A percentile compares a stretch with the other conserved stretches of the same genome.
Conservation (phyloP, 23 red algal genomes). For the Gracilariopsis chorda region DNA sequence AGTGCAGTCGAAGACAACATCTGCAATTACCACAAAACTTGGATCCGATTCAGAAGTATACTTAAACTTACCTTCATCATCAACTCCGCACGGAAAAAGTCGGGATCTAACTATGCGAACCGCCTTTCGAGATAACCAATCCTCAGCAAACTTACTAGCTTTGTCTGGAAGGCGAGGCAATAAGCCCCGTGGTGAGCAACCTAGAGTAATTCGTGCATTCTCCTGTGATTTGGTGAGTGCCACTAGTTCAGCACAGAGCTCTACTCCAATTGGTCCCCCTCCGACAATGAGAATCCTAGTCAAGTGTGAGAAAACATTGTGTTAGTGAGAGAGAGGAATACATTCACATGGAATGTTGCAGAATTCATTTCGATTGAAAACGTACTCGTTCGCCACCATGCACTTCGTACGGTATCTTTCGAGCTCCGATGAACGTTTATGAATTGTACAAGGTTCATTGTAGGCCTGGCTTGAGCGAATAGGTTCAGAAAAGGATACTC, state of each 20-base stretch:
- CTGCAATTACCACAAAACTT: neutral
- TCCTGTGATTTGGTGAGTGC: neutral
- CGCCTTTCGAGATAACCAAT: slow-evolving; percentile 5
- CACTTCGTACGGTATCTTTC: slow-evolving; percentile 13
- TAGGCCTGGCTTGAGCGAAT: slow-evolving; percentile 2
- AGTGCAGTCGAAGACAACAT: slow-evolving; percentile 54
- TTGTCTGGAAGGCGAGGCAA: slow-evolving; percentile 33
- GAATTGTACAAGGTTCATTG: neutral
- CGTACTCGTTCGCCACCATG: slow-evolving; percentile 10
- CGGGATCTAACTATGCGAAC: slow-evolving; percentile 1
- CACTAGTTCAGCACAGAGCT: slow-evolving; percentile 41
- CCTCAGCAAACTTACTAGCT: slow-evolving; percentile 1
- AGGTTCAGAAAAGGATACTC: slow-evolving; percentile 31
- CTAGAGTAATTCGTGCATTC: neutral
- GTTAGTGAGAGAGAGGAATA: neutral
- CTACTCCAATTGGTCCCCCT: slow-evolving; percentile 47
- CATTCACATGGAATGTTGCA: neutral
- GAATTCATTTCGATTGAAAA: neutral
- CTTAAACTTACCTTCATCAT: neutral
- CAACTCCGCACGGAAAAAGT: neutral
- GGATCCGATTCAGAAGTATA: slow-evolving; percentile 17
- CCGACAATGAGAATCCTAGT: slow-evolving; percentile 50
- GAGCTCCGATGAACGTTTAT: slow-evolving; percentile 29
- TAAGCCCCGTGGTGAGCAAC: slow-evolving; percentile 9
- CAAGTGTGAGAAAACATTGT: neutral